Conservation (phyloP, 371 early-diverging fungal genomes). For the Mortierella sp. region DNA sequence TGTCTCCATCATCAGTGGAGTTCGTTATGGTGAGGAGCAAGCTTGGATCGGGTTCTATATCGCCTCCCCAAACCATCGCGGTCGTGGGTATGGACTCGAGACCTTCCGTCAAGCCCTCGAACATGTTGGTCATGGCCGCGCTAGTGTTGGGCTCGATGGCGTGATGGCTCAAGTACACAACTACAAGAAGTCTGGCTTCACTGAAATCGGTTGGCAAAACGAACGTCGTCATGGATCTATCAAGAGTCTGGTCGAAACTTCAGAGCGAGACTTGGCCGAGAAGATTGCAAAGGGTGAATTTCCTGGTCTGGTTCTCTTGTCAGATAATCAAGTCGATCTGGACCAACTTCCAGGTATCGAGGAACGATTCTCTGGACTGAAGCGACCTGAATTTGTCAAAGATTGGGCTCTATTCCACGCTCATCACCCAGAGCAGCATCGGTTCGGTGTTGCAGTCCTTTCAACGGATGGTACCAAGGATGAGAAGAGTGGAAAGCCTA, state of each 20-base stretch:
- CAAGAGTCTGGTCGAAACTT: conserved; percentile 9
- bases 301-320: conserved; percentile 12
- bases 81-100: conserved; percentile 43
- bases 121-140: conserved; percentile 12
- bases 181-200: conserved; percentile 55
- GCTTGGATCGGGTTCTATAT: conserved; percentile 56
- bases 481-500: conserved; percentile 16
- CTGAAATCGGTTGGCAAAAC: conserved; percentile 29
- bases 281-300: neutral
- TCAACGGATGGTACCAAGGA: conserved; percentile 16
- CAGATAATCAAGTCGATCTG: conserved; percentile 22
- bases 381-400: conserved; percentile 39
- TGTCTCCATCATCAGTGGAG: conserved; percentile 33
- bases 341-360: conserved; percentile 33
- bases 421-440: conserved; percentile 19
- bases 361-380: conserved; percentile 25
- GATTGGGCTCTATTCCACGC: conserved; percentile 47
- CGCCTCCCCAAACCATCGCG: conserved; percentile 30
- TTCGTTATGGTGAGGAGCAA: conserved; percentile 44
- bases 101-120: conserved; percentile 34
- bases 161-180: conserved; percentile 49
- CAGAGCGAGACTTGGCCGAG: conserved; percentile 15
- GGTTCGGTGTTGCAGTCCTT: conserved; percentile 34
- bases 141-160: conserved; percentile 49
- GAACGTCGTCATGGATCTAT: conserved; percentile 45